A percentile compares a stretch with the other conserved stretches of the same genome.
phyloP scores from a whole-genome alignment of 768 basidiomycete species.

The Podaxis mareebaensis region DNA sequence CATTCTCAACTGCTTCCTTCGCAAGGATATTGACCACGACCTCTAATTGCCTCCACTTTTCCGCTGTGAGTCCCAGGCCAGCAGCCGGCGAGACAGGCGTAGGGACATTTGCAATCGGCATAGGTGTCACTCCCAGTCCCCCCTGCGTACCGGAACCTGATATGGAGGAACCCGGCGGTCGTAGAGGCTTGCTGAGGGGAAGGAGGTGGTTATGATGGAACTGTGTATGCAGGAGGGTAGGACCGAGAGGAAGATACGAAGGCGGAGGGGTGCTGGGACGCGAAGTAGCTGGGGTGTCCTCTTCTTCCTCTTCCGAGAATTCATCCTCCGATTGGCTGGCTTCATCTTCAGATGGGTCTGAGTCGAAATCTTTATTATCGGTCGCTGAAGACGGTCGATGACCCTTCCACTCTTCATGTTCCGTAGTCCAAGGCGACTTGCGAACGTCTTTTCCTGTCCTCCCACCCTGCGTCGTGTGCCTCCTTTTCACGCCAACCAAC shows the following conservation, averaged over 20 bases:
- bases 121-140: constrained; percentile 35
- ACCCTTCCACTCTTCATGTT: constrained; percentile 50
- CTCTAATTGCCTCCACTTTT: constrained; percentile 69
- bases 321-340: constrained; percentile 40
- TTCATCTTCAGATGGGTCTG: constrained; percentile 37
- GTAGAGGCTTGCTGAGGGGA: constrained; percentile 59
- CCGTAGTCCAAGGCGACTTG: constrained; percentile 44
- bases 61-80: constrained; percentile 58
- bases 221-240: constrained; percentile 63
- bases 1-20: constrained; percentile 73
- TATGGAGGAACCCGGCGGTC: constrained; percentile 49
- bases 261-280: constrained; percentile 73
- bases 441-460: constrained; percentile 28
- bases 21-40: constrained; percentile 63
- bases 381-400: constrained; percentile 31
- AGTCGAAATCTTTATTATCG: constrained; percentile 31
- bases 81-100: constrained; percentile 87
- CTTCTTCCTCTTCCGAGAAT: constrained; percentile 72
- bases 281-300: constrained; percentile 39
- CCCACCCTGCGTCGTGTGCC: constrained; percentile 39
- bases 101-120: constrained; percentile 49
- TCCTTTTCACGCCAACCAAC: constrained; percentile 72
- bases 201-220: constrained; percentile 68
- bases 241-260: constrained; percentile 69
- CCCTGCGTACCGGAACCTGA: constrained; percentile 44